Evolutionary conservation across 2,329 filamentous ascomycete species (phyloP), one percentile per base, ranked within the genome.

Genomic region (Colletotrichum sp.): DNA sequence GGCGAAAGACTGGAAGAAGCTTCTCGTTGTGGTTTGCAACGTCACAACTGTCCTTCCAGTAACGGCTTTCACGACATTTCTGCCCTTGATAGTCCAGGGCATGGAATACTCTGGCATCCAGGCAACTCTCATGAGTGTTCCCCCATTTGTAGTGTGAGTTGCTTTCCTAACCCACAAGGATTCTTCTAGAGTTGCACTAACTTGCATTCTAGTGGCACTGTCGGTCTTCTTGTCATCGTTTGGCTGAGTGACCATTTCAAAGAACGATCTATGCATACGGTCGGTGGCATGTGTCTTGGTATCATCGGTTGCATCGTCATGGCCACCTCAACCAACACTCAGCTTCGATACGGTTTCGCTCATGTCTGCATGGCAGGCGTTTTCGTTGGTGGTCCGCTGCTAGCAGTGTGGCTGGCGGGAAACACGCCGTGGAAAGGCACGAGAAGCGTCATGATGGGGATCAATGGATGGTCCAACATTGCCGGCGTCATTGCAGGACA

Each of bases 391-490:
- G 88, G 86, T 2, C 89, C 89, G 21, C 66, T 68, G 0, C 83
- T 91, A 2, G 89, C 90, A 0, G 88, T 89, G 1, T 91, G 89
- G 89, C 85, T 90, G 5, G 86, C 88, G 2, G 88, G 87, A 28
- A 91, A 91, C 78, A 90, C 88, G 6, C 89, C 89, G 0, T 86
- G 87, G 64, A 88, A 89, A 0, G 89, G 89, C 9, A 90, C 52
- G 2, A 59, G 66, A 30, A 68, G 66, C 30, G 66, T 68, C 89
- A 76, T 85, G 89, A 36, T 91, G 7, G 89, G 89, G 2, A 86
- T 91, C 75, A 90, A 91, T 75, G 89, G 89, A 8, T 91, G 89
- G 86, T 88, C 81, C 15, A 80, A 80, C 26, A 36, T 80, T 10
- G 79, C 79, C 8, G 79, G 79, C 4, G 78, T 80, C 3, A 80